Conservation (phyloP, 345 rosid genomes). For the Cardamine occulta region DNA sequence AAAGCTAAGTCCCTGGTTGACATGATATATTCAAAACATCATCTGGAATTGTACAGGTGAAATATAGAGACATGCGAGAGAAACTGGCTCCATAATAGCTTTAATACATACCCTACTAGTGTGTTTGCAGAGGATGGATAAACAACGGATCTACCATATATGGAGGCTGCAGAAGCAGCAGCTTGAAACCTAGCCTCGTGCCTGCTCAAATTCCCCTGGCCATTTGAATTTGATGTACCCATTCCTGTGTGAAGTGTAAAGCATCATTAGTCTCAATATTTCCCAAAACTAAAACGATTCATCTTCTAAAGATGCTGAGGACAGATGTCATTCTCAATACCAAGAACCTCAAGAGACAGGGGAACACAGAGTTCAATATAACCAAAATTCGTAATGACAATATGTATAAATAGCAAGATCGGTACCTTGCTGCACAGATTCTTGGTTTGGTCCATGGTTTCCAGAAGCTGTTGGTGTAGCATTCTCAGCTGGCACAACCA, state of each 20-base stretch:
- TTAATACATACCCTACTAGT: constrained; percentile 58
- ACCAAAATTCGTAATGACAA: neutral
- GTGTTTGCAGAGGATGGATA: constrained; percentile 81
- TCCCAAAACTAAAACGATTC: neutral
- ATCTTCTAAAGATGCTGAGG: neutral
- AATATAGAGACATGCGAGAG: neutral
- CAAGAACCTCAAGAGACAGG: constrained; percentile 22
- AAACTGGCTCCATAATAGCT: neutral
- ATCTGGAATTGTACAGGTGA: neutral
- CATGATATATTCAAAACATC: neutral
- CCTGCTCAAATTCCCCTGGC: constrained; percentile 55
- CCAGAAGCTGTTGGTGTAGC: constrained; percentile 58
- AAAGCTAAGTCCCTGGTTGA: neutral
- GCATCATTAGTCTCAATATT: constrained; percentile 25
- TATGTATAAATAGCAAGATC: constrained; percentile 17
- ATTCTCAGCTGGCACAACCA: constrained; percentile 82
- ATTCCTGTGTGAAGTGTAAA: constrained; percentile 48
- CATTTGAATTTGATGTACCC: constrained; percentile 49
- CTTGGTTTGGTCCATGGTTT: constrained; percentile 60
- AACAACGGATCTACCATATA: constrained; percentile 77
- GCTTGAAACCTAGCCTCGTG: constrained; percentile 87
- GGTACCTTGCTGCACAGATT: constrained; percentile 59
- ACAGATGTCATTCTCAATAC: constrained; percentile 4
- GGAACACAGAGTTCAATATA: neutral
- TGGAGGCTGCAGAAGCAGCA: constrained; percentile 78